Base-by-base conservation (phyloP, 2,329 filamentous ascomycete species). In the Trichophyton schoenleinii region DNA sequence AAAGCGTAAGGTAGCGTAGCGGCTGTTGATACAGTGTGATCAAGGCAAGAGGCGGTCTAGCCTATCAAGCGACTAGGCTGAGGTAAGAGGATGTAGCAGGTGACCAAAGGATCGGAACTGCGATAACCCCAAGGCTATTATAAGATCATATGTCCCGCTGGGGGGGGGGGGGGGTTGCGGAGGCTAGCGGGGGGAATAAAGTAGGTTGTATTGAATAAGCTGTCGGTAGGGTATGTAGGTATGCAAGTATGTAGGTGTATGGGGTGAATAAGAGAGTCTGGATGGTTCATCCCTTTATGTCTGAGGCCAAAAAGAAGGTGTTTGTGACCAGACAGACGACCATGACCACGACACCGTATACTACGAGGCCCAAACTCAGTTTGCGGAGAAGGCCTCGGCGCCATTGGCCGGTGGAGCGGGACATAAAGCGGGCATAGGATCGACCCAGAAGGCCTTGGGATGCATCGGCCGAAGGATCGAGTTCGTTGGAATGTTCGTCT, bases 321-420 rank as follows among this genome's bases (percentile, higher is more conserved):
- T 97, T 97, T 70, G 91, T 90, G 49, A 83, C 77, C 67, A 99
- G 75, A 71, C 91, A 97, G 57, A 92, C 86, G 31, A 89, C 77
- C 94, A 99, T 97, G 60, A 99, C 91, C 57, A 88, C 75, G 7
- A 89, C 67, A 20, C 94, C 94, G 70, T 99, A 99, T 7, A 91
- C 79, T 6, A 88, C 87, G 63, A 99, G 77, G 0, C 78, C 86
- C 55, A 96, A 77, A 60, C 90, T 86, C 64, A 89, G 74, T 68
- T 84, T 87, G 62, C 94, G 81, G 60, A 97, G 72, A 57, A 80
- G 80, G 62, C 67, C 81, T 71, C 73, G 84, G 77, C 77, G 83
- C 84, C 73, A 91, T 67, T 77, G 86, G 77, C 75, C 86, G 76
- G 64, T 82, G 78, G 82, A 82, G 81, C 65, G 81, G 75, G 80